A percentile compares a stretch with the other conserved stretches of the same genome.
These are phyloP conservation scores for Xylaria scruposa DNA, from an alignment of 495 filamentous ascomycete genomes.

Conservation along the genomic window DNA sequence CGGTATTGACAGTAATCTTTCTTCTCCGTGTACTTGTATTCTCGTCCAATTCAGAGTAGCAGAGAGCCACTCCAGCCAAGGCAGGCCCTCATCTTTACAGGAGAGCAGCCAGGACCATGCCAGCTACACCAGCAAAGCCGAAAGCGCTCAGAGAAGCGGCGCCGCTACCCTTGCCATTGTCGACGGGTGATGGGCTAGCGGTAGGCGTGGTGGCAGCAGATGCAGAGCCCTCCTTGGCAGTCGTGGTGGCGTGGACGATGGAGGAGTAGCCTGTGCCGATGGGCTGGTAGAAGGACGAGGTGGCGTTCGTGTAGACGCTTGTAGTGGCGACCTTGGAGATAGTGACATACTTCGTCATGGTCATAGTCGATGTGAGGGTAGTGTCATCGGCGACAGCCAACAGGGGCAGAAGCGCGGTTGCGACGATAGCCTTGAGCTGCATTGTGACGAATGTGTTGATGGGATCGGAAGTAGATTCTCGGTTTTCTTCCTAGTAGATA, in stretches of 20 bases:
- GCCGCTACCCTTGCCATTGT: constrained; percentile 45
- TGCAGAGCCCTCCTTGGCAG: constrained; percentile 27
- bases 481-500: constrained; percentile 16
- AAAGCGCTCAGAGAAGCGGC: constrained; percentile 44
- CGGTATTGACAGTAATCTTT: constrained; percentile 33
- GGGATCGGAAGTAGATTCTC: constrained; percentile 29
- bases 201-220: constrained; percentile 36
- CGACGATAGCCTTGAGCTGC: constrained; percentile 45
- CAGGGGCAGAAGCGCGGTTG: constrained; percentile 52
- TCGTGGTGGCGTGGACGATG: constrained; percentile 34
- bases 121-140: constrained; percentile 51
- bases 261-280: constrained; percentile 34
- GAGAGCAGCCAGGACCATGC: constrained; percentile 53
- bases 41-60: constrained; percentile 18
- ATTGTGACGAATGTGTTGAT: constrained; percentile 39
- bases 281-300: constrained; percentile 28
- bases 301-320: constrained; percentile 37
- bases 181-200: constrained; percentile 39
- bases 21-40: constrained; percentile 11
- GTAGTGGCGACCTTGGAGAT: constrained; percentile 46
- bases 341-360: constrained; percentile 60
- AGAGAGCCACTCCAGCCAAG: constrained; percentile 23
- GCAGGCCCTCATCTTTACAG: constrained; percentile 41
- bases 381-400: constrained; percentile 48
- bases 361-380: constrained; percentile 57